phyloP scores from a whole-genome alignment of 495 filamentous ascomycete species.

The Pyronema domesticum region DNA sequence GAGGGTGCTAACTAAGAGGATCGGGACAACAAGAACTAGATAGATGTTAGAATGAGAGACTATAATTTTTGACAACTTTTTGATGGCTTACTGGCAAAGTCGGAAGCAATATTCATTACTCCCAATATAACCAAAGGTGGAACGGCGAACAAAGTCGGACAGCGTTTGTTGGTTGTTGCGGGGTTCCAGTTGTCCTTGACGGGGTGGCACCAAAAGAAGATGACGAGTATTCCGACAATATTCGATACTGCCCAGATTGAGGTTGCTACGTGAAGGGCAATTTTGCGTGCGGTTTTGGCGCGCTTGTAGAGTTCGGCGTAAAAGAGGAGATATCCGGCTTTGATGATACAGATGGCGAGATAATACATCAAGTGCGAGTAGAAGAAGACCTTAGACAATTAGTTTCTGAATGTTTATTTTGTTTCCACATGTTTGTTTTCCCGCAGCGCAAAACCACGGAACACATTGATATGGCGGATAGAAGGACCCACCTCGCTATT shows the following conservation, averaged over 20 bases:
- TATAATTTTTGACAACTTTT: too few relatives aligned
- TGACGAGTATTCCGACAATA: background rate
- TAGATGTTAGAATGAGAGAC: background rate
- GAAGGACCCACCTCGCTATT: too few relatives aligned
- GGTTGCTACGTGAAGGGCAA: background rate
- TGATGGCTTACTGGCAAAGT: background rate
- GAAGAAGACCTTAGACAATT: background rate
- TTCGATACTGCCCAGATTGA: background rate
- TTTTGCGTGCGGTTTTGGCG: background rate
- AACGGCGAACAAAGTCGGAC: background rate
- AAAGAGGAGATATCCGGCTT: background rate
- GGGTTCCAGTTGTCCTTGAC: background rate
- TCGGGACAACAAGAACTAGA: constrained; percentile 3
- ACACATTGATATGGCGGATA: too few relatives aligned
- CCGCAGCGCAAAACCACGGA: too few relatives aligned
- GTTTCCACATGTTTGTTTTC: too few relatives aligned
- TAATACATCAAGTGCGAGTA: background rate
- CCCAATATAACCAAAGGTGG: background rate
- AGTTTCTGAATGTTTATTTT: too few relatives aligned
- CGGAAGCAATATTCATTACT: background rate
- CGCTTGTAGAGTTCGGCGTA: background rate
- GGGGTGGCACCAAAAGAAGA: background rate
- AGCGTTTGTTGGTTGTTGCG: background rate
- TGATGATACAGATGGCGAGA: background rate
- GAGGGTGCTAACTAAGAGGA: constrained; percentile 8